Percentiles rank a stretch among this genome's conserved stretches.
Evolutionary conservation across 805 yeast species (phyloP).

Genomic region (Monosporozyma unispora): DNA sequence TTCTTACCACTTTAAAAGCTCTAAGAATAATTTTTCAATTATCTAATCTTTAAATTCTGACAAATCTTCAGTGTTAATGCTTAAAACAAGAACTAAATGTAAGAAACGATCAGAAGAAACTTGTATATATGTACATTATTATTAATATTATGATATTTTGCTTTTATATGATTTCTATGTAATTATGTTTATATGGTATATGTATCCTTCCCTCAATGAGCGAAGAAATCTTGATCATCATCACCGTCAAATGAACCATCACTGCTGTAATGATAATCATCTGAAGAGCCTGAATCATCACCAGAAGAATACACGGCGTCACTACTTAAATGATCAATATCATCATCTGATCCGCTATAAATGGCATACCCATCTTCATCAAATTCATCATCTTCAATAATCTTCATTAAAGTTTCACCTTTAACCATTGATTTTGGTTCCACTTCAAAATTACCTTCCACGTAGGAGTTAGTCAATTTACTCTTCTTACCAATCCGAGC

Average conservation of each 20-base stretch:
- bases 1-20: neutral
- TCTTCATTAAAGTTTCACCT: slow-evolving; percentile 47
- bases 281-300: slow-evolving; percentile 24
- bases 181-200: neutral
- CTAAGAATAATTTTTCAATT: neutral
- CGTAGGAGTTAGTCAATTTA: slow-evolving; percentile 69
- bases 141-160: neutral
- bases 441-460: slow-evolving; percentile 72
- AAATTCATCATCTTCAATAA: slow-evolving; percentile 3
- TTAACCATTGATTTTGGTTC: slow-evolving; percentile 42
- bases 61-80: neutral
- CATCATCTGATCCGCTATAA: slow-evolving; percentile 24
- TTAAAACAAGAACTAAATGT: neutral
- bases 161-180: neutral
- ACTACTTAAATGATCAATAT: slow-evolving; percentile 14
- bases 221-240: slow-evolving; percentile 58
- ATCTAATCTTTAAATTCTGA: neutral
- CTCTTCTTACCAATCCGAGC: slow-evolving; percentile 58
- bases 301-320: slow-evolving; percentile 2
- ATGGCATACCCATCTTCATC: slow-evolving; percentile 3
- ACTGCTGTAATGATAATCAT: slow-evolving; percentile 35
- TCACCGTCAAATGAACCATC: slow-evolving; percentile 27
- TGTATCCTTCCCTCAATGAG: slow-evolving; percentile 24
- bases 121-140: neutral
- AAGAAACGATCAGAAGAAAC: neutral